Conservation (phyloP, 371 early-diverging fungal species). For the Batkoa obscura region DNA sequence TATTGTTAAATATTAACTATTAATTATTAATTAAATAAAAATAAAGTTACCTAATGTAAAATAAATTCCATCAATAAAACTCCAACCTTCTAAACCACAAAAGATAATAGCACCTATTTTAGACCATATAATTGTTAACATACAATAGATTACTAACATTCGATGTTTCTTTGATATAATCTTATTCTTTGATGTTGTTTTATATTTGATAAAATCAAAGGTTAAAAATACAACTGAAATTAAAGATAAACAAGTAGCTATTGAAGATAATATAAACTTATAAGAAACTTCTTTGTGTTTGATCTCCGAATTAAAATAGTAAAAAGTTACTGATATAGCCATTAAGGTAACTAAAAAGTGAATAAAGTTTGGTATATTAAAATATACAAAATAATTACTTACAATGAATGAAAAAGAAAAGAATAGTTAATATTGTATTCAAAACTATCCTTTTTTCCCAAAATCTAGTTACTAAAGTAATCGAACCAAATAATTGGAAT, state of each 20-base stretch:
- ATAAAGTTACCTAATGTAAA: slow-evolving; percentile 4
- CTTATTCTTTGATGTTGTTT: background rate
- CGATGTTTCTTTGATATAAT: slow-evolving; percentile 3
- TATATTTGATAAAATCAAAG: slow-evolving; percentile 2
- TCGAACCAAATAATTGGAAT: background rate
- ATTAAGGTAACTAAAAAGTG: background rate
- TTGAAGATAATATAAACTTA: background rate
- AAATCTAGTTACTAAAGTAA: background rate
- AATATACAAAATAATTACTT: background rate
- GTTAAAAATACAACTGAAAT: background rate
- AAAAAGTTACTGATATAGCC: background rate
- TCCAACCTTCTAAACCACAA: background rate
- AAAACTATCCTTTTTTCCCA: no score
- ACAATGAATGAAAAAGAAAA: no score
- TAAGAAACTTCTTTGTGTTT: background rate
- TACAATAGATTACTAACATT: background rate
- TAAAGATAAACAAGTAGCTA: background rate
- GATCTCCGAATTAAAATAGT: background rate
- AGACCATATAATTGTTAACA: slow-evolving; percentile 1
- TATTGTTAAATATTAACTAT: no score
- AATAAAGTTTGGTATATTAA: background rate
- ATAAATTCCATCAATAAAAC: slow-evolving; percentile 4
- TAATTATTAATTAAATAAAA: background rate
- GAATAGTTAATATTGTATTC: no score
- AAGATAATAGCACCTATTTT: slow-evolving; percentile 1